phyloP scores from a whole-genome alignment of 495 filamentous ascomycete genomes.

The Talaromyces stipitatus region DNA sequence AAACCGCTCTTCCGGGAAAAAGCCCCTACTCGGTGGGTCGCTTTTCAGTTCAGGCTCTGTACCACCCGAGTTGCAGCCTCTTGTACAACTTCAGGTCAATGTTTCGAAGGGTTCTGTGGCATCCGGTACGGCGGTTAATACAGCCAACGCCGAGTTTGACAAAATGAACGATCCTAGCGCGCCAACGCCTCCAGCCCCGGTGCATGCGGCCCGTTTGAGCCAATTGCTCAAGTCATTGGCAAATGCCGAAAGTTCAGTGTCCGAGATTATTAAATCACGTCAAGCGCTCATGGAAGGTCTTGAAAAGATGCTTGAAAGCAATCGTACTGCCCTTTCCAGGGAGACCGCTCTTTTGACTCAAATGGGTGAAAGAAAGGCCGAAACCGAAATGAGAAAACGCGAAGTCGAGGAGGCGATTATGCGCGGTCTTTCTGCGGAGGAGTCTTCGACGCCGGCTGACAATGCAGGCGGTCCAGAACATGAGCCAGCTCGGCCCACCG shows the following conservation, averaged over 20 bases:
- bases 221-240: slow-evolving; percentile 80
- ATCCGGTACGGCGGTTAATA: slow-evolving; percentile 52
- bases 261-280: slow-evolving; percentile 83
- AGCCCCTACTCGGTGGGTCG: slow-evolving; percentile 59
- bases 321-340: slow-evolving; percentile 56
- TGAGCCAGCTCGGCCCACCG: slow-evolving; percentile 54
- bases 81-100: slow-evolving; percentile 64
- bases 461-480: slow-evolving; percentile 24
- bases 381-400: slow-evolving; percentile 67
- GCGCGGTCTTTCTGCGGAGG: slow-evolving; percentile 56
- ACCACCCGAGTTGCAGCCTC: slow-evolving; percentile 68
- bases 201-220: slow-evolving; percentile 84
- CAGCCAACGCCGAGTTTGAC: slow-evolving; percentile 71
- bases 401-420: slow-evolving; percentile 89
- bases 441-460: slow-evolving; percentile 29
- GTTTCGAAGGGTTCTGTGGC: slow-evolving; percentile 61
- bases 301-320: slow-evolving; percentile 71
- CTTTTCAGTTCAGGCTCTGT: slow-evolving; percentile 57
- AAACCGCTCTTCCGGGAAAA: slow-evolving; percentile 56
- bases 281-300: slow-evolving; percentile 66
- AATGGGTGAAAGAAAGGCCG: slow-evolving; percentile 50
- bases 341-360: slow-evolving; percentile 59
- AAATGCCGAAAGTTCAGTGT: slow-evolving; percentile 84
- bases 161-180: slow-evolving; percentile 66
- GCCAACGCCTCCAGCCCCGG: slow-evolving; percentile 65